Evolutionary conservation across 257 asterid genomes (phyloP).

Genomic region (Solanum ossicruentum): DNA sequence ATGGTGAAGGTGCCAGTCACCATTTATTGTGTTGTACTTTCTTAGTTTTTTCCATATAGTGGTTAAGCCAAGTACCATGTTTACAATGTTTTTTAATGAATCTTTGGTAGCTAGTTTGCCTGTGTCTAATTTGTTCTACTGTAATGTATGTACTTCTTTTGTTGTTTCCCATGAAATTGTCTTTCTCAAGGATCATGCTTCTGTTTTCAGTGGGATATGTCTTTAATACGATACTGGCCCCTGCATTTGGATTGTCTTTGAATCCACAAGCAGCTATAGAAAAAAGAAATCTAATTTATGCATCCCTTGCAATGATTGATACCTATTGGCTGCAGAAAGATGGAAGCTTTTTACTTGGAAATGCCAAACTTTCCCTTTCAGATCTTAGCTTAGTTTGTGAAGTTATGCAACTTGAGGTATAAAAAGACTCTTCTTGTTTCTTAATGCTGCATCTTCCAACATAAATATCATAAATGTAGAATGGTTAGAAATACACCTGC

Average conservation of each 20-base stretch:
- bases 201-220: slow-evolving; percentile 37
- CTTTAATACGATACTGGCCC: slow-evolving; percentile 43
- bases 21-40: background rate
- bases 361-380: slow-evolving; percentile 72
- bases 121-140: background rate
- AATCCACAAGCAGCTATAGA: slow-evolving; percentile 62
- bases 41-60: background rate
- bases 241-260: slow-evolving; percentile 51
- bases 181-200: background rate
- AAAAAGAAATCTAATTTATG: slow-evolving; percentile 42
- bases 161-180: background rate
- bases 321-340: slow-evolving; percentile 64
- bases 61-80: background rate
- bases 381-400: slow-evolving; percentile 86
- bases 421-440: background rate
- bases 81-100: no score
- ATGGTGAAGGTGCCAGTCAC: background rate
- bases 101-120: background rate
- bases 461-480: background rate
- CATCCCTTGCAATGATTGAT: slow-evolving; percentile 51
- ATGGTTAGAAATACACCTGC: background rate
- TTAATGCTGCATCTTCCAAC: background rate
- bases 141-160: background rate
- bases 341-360: slow-evolving; percentile 63
- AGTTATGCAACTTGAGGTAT: slow-evolving; percentile 87